These are phyloP conservation scores for Pyricularia pennisetigena DNA, from an alignment of 2,329 filamentous ascomycete genomes.

Conservation along the genomic window DNA sequence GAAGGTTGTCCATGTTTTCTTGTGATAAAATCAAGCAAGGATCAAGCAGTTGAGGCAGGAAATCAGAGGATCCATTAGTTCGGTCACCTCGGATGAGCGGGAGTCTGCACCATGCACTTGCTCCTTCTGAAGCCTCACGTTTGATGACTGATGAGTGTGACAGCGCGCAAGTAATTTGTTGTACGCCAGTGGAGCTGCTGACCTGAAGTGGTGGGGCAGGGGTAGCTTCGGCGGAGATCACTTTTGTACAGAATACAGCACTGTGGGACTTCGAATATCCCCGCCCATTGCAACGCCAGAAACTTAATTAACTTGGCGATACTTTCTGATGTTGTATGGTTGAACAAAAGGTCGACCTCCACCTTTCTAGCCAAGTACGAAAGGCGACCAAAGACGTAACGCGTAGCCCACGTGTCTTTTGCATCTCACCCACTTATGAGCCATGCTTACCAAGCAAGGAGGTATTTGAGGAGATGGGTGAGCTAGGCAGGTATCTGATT, in stretches of 20 bases:
- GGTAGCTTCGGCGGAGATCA: neutral
- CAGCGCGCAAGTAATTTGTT: neutral
- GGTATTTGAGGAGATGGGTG: too few species aligned
- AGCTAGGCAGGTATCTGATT: too few species aligned
- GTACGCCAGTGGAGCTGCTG: neutral
- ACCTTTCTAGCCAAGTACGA: neutral
- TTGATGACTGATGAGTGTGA: neutral
- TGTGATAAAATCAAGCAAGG: neutral
- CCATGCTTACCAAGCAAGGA: too few species aligned
- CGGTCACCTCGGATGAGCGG: neutral
- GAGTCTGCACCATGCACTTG: neutral
- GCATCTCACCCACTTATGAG: neutral
- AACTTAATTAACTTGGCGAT: neutral
- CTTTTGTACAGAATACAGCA: neutral
- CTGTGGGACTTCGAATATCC: neutral
- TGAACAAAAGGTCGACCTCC: neutral
- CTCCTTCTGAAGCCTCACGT: neutral
- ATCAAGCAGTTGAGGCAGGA: neutral
- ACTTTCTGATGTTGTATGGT: neutral
- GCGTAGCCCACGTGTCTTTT: neutral
- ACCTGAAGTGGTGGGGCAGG: neutral
- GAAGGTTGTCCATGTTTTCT: conserved; percentile 41
- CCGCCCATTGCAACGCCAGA: neutral
- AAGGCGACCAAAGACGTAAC: neutral
- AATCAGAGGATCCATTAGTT: neutral